Percentiles rank a stretch among this genome's conserved stretches.
Conservation (phyloP, 192 early-diverging fungal genomes). For the Mortierella alpina region DNA sequence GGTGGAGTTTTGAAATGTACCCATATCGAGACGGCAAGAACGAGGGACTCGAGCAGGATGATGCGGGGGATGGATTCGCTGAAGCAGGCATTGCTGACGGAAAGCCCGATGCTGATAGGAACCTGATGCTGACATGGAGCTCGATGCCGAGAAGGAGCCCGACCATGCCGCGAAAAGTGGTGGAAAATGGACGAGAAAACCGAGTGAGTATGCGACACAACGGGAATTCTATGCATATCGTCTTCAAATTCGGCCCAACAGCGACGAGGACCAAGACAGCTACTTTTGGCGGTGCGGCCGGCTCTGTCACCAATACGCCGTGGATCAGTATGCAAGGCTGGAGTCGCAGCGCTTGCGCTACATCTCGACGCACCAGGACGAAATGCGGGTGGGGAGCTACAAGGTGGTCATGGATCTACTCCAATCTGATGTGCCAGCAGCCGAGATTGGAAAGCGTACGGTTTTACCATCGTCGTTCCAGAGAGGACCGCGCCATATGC, state of each 20-base stretch:
- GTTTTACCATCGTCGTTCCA: conserved; percentile 33
- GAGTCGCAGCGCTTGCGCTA: conserved; percentile 15
- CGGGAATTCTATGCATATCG: conserved; percentile 2
- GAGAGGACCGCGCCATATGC: conserved; percentile 26
- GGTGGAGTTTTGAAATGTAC: too few relatives aligned
- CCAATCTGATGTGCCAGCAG: not conserved
- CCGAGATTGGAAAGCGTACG: not conserved
- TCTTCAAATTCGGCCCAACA: not conserved
- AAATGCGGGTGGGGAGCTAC: not conserved
- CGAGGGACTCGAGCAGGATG: too few relatives aligned
- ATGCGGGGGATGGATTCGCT: too few relatives aligned
- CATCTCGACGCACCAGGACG: conserved; percentile 1
- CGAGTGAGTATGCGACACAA: not conserved
- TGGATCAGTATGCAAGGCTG: conserved; percentile 26
- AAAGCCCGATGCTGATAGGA: too few relatives aligned
- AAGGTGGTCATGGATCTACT: not conserved
- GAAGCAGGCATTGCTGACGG: too few relatives aligned
- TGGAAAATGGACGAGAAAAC: too few relatives aligned
- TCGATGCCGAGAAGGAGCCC: too few relatives aligned
- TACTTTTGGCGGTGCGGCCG: not conserved
- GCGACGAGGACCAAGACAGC: not conserved
- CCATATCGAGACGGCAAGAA: too few relatives aligned
- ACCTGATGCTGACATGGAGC: too few relatives aligned
- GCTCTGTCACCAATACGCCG: conserved; percentile 12
- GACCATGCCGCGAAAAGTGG: too few relatives aligned